Evolutionary conservation across 176 grass and related monocot species (phyloP), one percentile per base, ranked within the genome.

Genomic region (Musa troglodytarum): DNA sequence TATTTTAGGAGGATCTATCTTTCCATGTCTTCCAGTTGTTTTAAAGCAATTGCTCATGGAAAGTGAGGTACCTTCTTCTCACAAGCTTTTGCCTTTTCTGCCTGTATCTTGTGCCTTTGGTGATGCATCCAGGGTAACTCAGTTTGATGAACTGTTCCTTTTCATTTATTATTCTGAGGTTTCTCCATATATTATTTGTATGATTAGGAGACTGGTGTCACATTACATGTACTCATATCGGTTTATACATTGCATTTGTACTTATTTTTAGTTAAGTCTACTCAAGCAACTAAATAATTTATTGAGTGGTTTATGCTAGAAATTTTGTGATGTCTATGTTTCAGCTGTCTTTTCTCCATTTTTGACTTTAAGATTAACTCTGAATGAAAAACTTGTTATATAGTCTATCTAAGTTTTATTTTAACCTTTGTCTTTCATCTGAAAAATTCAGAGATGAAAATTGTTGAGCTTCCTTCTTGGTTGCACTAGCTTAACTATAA

Each of bases 31-130:
- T 75, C 82, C 86, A 52, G 53, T 87, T 1, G 80, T 86, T 49
- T 77, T 99, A 74, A 91, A 86, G 81, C 95, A 91, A 61, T 78
- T 99, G 78, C 86, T 94, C 73, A 76, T 84, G 81, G 84, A 94
- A 56, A 91, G 89, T 76, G 95, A 99, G 90, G 94, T 98, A 81
- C 65, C 83, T 64, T 54, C 72, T 76, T 58, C 2, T 61, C 66
- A 49, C 28, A 11, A 43, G 12, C 66, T 69, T 49, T 21, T 69
- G 66, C 13, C 19, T 49, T 12, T 10, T 69, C 51, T 11, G 8
- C 17, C 17, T 50, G 12, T 50, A 69, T 50, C 20, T 19, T 70
- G 49, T 2, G 10, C 68, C 25, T 70, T n/a, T 15, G 43, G 19
- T 74, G 53, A 56, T 55, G 52, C 26, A 16, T 16, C 52, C 13